Evolutionary conservation across 108 stramenopile species (phyloP), one percentile per base, ranked within the genome.

Genomic region (Skeletonema menzelii): DNA sequence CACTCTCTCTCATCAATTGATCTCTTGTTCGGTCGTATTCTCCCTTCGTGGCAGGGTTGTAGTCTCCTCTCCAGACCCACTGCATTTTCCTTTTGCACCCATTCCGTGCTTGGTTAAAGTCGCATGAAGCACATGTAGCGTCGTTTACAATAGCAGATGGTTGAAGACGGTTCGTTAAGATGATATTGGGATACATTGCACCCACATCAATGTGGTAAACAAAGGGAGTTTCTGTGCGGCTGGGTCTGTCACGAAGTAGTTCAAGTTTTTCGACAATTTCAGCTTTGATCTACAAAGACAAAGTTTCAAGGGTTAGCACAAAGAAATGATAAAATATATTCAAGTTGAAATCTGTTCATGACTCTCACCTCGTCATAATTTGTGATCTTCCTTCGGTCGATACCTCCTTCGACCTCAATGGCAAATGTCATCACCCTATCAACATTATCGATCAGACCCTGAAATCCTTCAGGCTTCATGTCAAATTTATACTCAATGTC

Each of bases 111-210:
- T 92, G 94, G 81, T 99, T 99, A 82, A 92, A 99, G 64, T 97
- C 97, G 73, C 99, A 99, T 5, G 96, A 84, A 3, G 99, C 99
- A 79, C 99, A 99, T 24, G 83, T 94, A 24, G 92, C 88, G 73
- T 97, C 95, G 74, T 97, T 84, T 15, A 98, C 98, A 35, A 99
- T 98, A 24, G 99, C 96, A 71, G 91, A 85, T 8, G 97, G 98
- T 85, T 99, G 99, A 49, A 99, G 83, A 10, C 99, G 94, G 73
- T 99, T 99, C 19, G 97, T 97, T 27, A 99, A 70, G 75, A 99
- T 99, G 70, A 99, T 99, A 86, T 99, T 99, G 58, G 99, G 99
- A 84, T 99, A 99, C 99, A 99, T 99, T 28, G 99, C 99, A 34
- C 95, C 97, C 5, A 99, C 99, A 77, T 99, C 99, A 70, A 91